These are phyloP conservation scores for Talaromyces sp. DNA, from an alignment of 2,329 filamentous ascomycete genomes.

Conservation along the genomic window DNA sequence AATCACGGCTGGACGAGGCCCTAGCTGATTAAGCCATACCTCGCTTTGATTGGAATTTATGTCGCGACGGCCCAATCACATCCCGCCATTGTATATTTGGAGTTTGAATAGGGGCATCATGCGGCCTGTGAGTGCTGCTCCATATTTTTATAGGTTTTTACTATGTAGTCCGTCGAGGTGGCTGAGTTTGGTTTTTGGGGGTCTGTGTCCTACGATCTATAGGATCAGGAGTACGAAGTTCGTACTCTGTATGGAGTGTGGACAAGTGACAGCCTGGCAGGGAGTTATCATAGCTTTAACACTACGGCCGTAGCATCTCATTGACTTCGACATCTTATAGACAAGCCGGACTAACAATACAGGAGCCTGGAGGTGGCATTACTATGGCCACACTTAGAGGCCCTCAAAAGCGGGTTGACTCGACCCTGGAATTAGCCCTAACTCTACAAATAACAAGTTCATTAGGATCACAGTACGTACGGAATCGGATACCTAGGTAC, in stretches of 20 bases:
- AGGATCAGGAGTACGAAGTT: no score
- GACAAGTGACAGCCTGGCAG: not conserved
- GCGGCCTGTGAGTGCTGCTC: not conserved
- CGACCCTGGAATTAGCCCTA: not conserved
- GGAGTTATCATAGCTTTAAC: not conserved
- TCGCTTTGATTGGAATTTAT: not conserved
- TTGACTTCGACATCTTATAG: not conserved
- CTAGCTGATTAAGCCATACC: not conserved
- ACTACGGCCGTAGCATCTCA: no score
- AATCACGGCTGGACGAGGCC: not conserved
- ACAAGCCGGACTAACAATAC: not conserved
- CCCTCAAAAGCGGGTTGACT: not conserved
- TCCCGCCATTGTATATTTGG: not conserved
- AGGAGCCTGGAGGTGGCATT: not conserved
- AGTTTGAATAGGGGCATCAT: constrained; percentile 5
- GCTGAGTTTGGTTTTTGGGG: not conserved
- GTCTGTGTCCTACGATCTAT: not conserved
- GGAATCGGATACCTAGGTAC: no score
- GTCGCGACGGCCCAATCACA: not conserved
- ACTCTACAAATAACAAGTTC: not conserved
- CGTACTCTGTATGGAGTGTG: not conserved
- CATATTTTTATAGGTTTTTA: not conserved
- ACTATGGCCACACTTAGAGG: no score
- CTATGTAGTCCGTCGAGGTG: not conserved
- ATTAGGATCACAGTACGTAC: not conserved